A percentile compares a stretch with the other conserved stretches of the same genome.
phyloP scores from a whole-genome alignment of 371 early-diverging fungal genomes.

The Syncephalastrum sp. region DNA sequence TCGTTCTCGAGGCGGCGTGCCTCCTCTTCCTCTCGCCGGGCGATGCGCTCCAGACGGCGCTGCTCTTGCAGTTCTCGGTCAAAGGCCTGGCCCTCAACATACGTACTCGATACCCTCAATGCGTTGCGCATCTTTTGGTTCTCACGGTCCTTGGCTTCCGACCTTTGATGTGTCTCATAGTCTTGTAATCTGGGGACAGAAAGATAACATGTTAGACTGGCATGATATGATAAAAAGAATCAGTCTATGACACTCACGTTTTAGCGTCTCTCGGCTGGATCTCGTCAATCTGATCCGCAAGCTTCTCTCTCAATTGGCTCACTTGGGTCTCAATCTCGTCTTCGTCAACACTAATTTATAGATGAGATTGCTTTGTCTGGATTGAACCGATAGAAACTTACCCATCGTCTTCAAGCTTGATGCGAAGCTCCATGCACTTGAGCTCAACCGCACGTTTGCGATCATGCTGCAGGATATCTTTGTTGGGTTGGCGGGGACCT shows the following conservation, averaged over 20 bases:
- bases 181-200: constrained; percentile 23
- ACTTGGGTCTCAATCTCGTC: constrained; percentile 66
- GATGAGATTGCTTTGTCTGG: background rate
- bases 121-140: constrained; percentile 69
- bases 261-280: constrained; percentile 40
- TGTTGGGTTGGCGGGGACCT: constrained; percentile 65
- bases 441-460: constrained; percentile 87
- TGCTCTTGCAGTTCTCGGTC: constrained; percentile 72
- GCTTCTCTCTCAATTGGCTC: constrained; percentile 43
- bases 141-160: constrained; percentile 70
- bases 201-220: background rate
- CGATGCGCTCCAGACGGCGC: constrained; percentile 47
- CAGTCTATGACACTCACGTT: constrained; percentile 23
- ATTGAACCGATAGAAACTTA: constrained; percentile 20
- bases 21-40: constrained; percentile 35
- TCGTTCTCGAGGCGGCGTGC: constrained; percentile 23
- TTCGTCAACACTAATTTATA: constrained; percentile 15
- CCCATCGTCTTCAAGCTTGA: constrained; percentile 83
- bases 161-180: constrained; percentile 70
- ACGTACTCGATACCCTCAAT: constrained; percentile 62
- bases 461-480: constrained; percentile 83
- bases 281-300: constrained; percentile 55
- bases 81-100: constrained; percentile 85
- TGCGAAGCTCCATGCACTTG: constrained; percentile 74
- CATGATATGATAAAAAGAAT: background rate